Base-by-base conservation (phyloP, 2,329 filamentous ascomycete genomes). In the Diplocarpon mali region DNA sequence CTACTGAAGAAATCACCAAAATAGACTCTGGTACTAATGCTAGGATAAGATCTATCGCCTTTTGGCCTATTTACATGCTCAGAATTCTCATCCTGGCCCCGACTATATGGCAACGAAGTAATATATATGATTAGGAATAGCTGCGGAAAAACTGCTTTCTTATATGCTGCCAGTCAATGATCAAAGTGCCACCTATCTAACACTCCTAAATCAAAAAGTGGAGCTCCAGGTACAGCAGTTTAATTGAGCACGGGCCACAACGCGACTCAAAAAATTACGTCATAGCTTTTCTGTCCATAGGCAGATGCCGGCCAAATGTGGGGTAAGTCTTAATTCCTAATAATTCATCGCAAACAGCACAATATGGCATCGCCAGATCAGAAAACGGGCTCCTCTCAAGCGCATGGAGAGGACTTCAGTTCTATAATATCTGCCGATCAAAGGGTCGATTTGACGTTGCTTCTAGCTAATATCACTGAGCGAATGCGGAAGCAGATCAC, bases 391-490 rank as follows among this genome's bases (percentile, higher is more conserved):
- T 37, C 48, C 38, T 30, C 45, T 14, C 24, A 44, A 35, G 48
- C 48, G 2, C 47, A 58, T 32, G 56, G 51, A 11, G 44, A 59
- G 39, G 58, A 61, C 46, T 53, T 62, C 29, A 48, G 50, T 41
- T 45, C 53, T 13, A 57, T 62, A n/a, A 47, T 63, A 14, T 53
- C 53, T 2, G 48, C 45, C 9, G 57, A 60, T 37, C 58, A 63
- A 47, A 53, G 57, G 35, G 52, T 54, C 12, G 74, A 79, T 46
- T 60, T 81, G 34, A 62, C 65, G n/a, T 63, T 66, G 3, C 65
- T 81, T 11, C 61, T 76, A 46, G 65, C 59, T 20, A 66, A 67
- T 37, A 72, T 78, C 49, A 72, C 70, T 30, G 75, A 78, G 39
- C 66, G 66, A 31, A 75, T 80, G 65, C 67, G 71, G 45, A 68